Conservation (phyloP, 2,329 filamentous ascomycete species). For the Meredithiella fracta region DNA sequence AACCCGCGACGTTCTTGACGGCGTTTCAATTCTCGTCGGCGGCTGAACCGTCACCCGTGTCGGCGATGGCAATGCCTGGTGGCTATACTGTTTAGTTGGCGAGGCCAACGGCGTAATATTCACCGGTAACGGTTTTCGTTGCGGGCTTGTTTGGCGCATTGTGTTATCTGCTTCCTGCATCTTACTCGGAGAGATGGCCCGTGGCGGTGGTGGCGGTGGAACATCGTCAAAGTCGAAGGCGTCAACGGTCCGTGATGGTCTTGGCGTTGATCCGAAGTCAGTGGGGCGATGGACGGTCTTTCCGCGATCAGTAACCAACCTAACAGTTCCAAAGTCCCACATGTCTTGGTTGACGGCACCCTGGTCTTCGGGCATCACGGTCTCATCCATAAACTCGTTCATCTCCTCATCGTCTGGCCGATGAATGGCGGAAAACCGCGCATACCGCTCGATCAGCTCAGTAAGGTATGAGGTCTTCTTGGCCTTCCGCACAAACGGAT, state of each 20-base stretch:
- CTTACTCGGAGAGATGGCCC: conserved; percentile 33
- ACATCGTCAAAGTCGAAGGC: conserved; percentile 35
- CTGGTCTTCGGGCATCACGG: conserved; percentile 18
- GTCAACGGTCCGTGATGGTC: conserved; percentile 34
- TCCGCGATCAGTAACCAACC: conserved; percentile 55
- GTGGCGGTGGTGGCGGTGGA: background rate
- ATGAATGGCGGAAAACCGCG: conserved; percentile 70
- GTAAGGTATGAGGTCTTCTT: conserved; percentile 96
- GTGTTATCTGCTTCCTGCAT: conserved; percentile 31
- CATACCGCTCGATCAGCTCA: conserved; percentile 82
- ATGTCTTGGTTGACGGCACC: conserved; percentile 62
- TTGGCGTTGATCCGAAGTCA: conserved; percentile 66
- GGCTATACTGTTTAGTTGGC: conserved; percentile 5
- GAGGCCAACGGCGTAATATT: conserved; percentile 10
- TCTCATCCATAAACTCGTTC: conserved; percentile 38
- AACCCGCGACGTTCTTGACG: conserved; percentile 5
- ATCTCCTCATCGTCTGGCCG: conserved; percentile 48
- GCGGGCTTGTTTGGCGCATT: conserved; percentile 43
- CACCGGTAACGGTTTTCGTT: conserved; percentile 34
- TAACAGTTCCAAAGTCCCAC: conserved; percentile 96
- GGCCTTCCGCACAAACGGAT: conserved; percentile 76
- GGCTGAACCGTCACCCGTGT: conserved; percentile 43
- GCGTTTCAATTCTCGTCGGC: conserved; percentile 12
- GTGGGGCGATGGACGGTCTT: conserved; percentile 42
- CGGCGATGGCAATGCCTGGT: conserved; percentile 29